These are phyloP conservation scores for Claviceps digitariae DNA, from an alignment of 2,329 filamentous ascomycete species.

Conservation along the genomic window DNA sequence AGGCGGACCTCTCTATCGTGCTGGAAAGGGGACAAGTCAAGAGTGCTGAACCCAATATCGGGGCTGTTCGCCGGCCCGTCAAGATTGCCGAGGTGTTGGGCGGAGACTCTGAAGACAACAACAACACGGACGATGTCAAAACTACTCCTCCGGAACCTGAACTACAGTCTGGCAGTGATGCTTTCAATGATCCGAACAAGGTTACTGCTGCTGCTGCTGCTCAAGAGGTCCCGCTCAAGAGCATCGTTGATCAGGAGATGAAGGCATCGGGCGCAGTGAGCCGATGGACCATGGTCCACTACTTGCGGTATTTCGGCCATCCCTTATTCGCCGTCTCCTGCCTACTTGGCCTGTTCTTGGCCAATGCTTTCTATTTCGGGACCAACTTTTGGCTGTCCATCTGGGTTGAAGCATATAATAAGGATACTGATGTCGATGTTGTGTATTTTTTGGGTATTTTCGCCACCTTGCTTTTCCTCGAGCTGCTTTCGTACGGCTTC, in stretches of 20 bases:
- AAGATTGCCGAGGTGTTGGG: slow-evolving; percentile 25
- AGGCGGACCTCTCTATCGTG: slow-evolving; percentile 32
- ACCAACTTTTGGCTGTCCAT: slow-evolving; percentile 35
- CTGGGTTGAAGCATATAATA: slow-evolving; percentile 38
- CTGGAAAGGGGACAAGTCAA: slow-evolving; percentile 33
- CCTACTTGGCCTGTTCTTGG: slow-evolving; percentile 25
- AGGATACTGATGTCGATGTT: slow-evolving; percentile 28
- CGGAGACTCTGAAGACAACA: slow-evolving; percentile 11
- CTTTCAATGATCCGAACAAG: slow-evolving; percentile 19
- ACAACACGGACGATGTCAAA: slow-evolving; percentile 11
- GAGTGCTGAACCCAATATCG: slow-evolving; percentile 29
- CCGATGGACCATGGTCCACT: slow-evolving; percentile 33
- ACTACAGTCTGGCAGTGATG: slow-evolving; percentile 15
- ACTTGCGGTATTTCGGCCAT: slow-evolving; percentile 37
- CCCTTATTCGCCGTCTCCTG: slow-evolving; percentile 27
- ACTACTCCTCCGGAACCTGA: slow-evolving; percentile 13
- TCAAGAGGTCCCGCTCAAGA: slow-evolving; percentile 23
- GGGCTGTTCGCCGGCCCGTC: slow-evolving; percentile 31
- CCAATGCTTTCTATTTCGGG: slow-evolving; percentile 27
- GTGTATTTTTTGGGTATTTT: slow-evolving; percentile 42
- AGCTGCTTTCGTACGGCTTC: slow-evolving; percentile 27
- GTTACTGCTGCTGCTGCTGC: slow-evolving; percentile 9
- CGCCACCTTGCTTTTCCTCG: slow-evolving; percentile 29
- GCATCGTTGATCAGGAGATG: slow-evolving; percentile 35
- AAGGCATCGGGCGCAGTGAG: slow-evolving; percentile 30